phyloP scores from a whole-genome alignment of 768 basidiomycete species.

The Russula griseocarnosa region DNA sequence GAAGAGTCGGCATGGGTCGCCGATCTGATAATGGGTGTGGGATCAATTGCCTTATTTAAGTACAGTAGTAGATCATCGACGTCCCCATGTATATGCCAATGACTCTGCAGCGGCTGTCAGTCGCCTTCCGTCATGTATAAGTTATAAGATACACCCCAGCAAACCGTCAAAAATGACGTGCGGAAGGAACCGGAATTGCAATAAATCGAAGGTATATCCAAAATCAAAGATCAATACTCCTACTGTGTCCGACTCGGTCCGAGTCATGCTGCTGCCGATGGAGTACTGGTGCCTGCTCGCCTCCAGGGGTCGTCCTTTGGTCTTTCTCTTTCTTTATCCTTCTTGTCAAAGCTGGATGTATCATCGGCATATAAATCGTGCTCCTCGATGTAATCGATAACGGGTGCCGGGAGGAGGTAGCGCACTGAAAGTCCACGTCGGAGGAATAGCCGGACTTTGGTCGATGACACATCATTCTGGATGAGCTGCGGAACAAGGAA shows the following conservation, averaged over 20 bases:
- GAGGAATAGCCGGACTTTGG: slow-evolving; percentile 81
- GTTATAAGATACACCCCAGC: not conserved
- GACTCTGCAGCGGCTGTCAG: not conserved
- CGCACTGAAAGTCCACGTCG: slow-evolving; percentile 77
- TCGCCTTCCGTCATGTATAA: slow-evolving; percentile 8
- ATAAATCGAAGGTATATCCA: slow-evolving; percentile 8
- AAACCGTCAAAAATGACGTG: not conserved
- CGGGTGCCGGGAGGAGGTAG: slow-evolving; percentile 86
- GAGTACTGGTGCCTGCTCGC: slow-evolving; percentile 12
- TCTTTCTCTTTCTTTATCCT: slow-evolving; percentile 36
- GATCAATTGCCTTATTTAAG: not conserved
- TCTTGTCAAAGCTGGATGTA: slow-evolving; percentile 36
- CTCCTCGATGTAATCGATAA: slow-evolving; percentile 92
- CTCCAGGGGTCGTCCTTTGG: slow-evolving; percentile 10
- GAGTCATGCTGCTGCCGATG: slow-evolving; percentile 15
- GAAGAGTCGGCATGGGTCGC: not conserved
- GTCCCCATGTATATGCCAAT: slow-evolving; percentile 1
- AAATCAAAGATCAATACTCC: not conserved
- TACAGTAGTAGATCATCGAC: slow-evolving; percentile 1
- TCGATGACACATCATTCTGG: slow-evolving; percentile 95
- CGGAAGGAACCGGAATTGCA: not conserved
- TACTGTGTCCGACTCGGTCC: no score
- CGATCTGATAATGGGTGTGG: not conserved
- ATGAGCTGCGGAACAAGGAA: slow-evolving; percentile 91
- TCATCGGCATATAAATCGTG: slow-evolving; percentile 75